Evolutionary conservation across 1,139 yeast genomes (phyloP).

Genomic region (Yamadazyma mexicana): DNA sequence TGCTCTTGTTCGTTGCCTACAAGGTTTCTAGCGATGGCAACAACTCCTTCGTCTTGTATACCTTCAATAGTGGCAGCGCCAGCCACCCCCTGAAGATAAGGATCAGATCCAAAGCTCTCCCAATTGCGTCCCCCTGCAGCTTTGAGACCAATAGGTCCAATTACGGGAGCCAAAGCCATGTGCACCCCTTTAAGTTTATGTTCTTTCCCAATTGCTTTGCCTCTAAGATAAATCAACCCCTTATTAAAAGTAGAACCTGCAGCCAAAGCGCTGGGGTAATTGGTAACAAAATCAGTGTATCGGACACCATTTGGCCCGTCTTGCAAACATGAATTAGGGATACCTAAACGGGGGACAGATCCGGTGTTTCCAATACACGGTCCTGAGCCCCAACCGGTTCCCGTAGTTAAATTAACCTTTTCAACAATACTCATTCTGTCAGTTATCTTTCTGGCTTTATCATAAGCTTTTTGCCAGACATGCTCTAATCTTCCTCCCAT

Average conservation of each 20-base stretch:
- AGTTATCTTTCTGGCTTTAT: slow-evolving; percentile 51
- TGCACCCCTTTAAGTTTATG: slow-evolving; percentile 59
- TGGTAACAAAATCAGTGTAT: slow-evolving; percentile 56
- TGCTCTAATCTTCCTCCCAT: slow-evolving; percentile 43
- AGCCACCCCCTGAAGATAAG: slow-evolving; percentile 58
- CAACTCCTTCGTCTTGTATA: slow-evolving; percentile 57
- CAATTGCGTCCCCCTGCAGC: slow-evolving; percentile 68
- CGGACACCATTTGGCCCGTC: slow-evolving; percentile 69
- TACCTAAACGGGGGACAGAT: slow-evolving; percentile 54
- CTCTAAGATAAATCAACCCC: slow-evolving; percentile 52
- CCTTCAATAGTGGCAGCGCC: slow-evolving; percentile 57
- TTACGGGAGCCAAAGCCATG: slow-evolving; percentile 59
- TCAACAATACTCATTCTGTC: slow-evolving; percentile 58
- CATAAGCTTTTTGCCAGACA: slow-evolving; percentile 59
- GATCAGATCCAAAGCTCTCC: slow-evolving; percentile 69
- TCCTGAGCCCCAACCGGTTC: slow-evolving; percentile 66
- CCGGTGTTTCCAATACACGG: slow-evolving; percentile 70
- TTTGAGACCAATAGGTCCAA: slow-evolving; percentile 64
- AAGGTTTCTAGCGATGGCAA: slow-evolving; percentile 56
- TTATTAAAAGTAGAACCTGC: slow-evolving; percentile 60
- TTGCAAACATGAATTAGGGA: slow-evolving; percentile 60
- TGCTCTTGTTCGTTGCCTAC: slow-evolving; percentile 68
- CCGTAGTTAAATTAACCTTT: slow-evolving; percentile 63
- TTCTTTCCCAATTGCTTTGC: slow-evolving; percentile 59
- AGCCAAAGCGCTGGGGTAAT: slow-evolving; percentile 61